Evolutionary conservation across 805 yeast species (phyloP).

Genomic region (Hyphopichia homilentoma): DNA sequence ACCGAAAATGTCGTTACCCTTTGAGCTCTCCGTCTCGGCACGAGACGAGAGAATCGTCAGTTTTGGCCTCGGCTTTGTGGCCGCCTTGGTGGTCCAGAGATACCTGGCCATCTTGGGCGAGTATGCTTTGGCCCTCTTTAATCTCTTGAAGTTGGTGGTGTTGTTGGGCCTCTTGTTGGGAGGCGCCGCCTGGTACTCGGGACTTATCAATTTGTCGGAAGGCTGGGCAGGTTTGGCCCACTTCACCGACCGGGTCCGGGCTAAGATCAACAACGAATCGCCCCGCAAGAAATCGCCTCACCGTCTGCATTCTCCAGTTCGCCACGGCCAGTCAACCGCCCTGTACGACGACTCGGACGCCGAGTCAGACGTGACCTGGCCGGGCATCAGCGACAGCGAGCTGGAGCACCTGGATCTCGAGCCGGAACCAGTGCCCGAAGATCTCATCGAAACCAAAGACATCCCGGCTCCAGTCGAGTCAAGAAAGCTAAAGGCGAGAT

Average conservation of each 20-base stretch:
- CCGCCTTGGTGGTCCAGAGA: conserved; percentile 19
- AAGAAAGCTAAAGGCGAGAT: conserved; percentile 4
- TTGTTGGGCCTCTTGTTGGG: conserved; percentile 22
- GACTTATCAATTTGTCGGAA: conserved; percentile 17
- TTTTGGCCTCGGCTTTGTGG: conserved; percentile 23
- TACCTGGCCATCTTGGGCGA: conserved; percentile 18
- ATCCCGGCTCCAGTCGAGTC: too few species aligned
- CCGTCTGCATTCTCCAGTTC: too few species aligned
- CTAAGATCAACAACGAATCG: not conserved
- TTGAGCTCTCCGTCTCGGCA: too few species aligned
- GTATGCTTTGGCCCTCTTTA: conserved; percentile 15
- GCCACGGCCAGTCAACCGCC: too few species aligned
- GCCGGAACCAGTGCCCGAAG: not conserved
- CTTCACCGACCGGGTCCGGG: conserved; percentile 2
- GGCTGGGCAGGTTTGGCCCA: conserved; percentile 5
- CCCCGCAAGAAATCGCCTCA: conserved; percentile 4
- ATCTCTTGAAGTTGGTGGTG: conserved; percentile 18
- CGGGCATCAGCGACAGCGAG: too few species aligned
- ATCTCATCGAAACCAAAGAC: not conserved
- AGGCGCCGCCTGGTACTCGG: conserved; percentile 26
- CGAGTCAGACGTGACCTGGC: conserved; percentile 1
- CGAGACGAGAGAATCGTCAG: conserved; percentile 7
- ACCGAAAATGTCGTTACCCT: too few species aligned
- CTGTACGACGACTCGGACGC: conserved; percentile 2
- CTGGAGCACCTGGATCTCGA: too few species aligned